These are phyloP conservation scores for Turnera subulata DNA, from an alignment of 345 rosid species.

Conservation along the genomic window DNA sequence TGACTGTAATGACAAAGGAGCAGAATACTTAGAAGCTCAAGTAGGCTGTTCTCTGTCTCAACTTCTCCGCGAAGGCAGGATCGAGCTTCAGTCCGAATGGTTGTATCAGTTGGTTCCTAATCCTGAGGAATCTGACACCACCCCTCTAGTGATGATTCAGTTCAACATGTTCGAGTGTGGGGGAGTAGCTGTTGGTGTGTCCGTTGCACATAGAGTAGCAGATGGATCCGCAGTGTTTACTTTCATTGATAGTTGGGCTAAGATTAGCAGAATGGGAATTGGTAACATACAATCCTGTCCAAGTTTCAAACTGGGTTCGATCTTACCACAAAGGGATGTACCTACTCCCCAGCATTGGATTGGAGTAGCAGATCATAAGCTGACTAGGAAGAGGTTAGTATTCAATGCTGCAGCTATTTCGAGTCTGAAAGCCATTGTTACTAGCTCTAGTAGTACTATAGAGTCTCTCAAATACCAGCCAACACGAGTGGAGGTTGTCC, in stretches of 20 bases:
- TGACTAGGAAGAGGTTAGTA: conserved; percentile 4
- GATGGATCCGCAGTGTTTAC: conserved; percentile 14
- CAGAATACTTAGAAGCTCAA: too few relatives aligned
- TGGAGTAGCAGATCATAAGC: not conserved
- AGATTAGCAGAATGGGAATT: not conserved
- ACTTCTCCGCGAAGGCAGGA: conserved; percentile 1
- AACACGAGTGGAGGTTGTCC: conserved; percentile 21
- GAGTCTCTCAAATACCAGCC: not conserved
- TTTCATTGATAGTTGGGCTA: conserved; percentile 17
- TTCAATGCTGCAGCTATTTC: conserved; percentile 6
- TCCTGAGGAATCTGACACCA: too few relatives aligned
- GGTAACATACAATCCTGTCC: not conserved
- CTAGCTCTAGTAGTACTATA: not conserved
- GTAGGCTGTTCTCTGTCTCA: conserved; percentile 16
- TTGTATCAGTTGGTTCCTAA: not conserved
- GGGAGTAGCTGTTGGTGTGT: conserved; percentile 14
- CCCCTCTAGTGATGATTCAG: conserved; percentile 6
- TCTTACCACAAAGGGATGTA: conserved; percentile 10
- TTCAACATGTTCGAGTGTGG: conserved; percentile 26
- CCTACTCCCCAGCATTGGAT: not conserved
- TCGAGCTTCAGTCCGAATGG: not conserved
- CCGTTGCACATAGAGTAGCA: conserved; percentile 18
- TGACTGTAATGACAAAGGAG: too few relatives aligned
- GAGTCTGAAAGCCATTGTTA: conserved; percentile 4
- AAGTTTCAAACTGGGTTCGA: conserved; percentile 4